Evolutionary conservation across 108 stramenopile species (phyloP), one percentile per base, ranked within the genome.

Genomic region (Fragilariopsis cylindrus): DNA sequence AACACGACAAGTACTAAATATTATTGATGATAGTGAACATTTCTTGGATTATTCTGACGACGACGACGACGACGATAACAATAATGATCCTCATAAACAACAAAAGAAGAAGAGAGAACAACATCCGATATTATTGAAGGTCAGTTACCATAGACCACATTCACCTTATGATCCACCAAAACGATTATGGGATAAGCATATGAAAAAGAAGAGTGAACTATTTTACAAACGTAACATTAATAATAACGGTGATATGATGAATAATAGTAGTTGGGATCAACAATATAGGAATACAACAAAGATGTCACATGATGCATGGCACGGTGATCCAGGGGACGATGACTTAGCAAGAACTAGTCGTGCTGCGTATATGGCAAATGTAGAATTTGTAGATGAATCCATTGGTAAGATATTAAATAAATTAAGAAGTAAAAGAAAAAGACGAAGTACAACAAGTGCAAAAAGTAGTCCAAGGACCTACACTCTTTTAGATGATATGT

Each of bases 81-180:
- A 21, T 5, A 49, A 19, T 39, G 52, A 65, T n/a, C 43, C 43
- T 43, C 41, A 48, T 4, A 19, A 15, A 30, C 30, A 30, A 30
- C 30, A 30, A 0, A 30, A 30, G 30, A 16, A 69, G 48, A 30
- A 30, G 30, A 30, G 30, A 30, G 30, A 30, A 30, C 30, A 57
- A 7, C 57, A 19, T 18, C 69, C 69, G 19, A 12, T 83, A 18
- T 67, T 83, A 45, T 65, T 83, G 21, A 83, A 83, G 48, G 71
- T 78, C 9, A 74, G 72, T 39, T 83, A 75, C 53, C 82, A 79
- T 64, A 65, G 82, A 15, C 82, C 82, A 5, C 82, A 83, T 73
- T 79, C 78, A 0, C 82, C 82, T 11, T 83, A 83, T 64, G 82
- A 83, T 76, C 82, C 82, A 48, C 82, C 82, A 12, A 60, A 69